A percentile compares a stretch with the other conserved stretches of the same genome.
phyloP scores from a whole-genome alignment of 352 stramenopile genomes.

The Pythium apleroticum region DNA sequence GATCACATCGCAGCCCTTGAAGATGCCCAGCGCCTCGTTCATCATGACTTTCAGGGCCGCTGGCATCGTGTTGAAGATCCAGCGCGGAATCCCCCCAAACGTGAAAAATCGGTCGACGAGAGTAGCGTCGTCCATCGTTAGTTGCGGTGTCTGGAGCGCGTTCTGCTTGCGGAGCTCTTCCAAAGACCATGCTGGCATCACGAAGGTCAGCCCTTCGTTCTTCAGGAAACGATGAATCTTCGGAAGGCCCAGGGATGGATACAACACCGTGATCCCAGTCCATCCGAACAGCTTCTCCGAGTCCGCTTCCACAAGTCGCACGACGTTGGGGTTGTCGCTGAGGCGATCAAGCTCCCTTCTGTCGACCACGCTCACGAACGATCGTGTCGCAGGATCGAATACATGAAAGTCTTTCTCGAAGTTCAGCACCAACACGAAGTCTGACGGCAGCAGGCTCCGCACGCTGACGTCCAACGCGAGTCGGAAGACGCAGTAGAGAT shows the following conservation, averaged over 20 bases:
- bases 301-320: neutral
- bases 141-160: neutral
- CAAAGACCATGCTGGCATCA: neutral
- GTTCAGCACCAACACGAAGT: neutral
- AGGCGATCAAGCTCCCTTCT: neutral
- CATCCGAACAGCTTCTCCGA: neutral
- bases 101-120: neutral
- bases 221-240: slow-evolving; percentile 92
- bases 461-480: neutral
- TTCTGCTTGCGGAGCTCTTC: neutral
- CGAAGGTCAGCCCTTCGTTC: slow-evolving; percentile 56
- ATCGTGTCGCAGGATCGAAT: neutral
- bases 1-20: neutral
- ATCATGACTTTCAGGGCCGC: neutral
- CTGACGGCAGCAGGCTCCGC: neutral
- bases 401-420: neutral
- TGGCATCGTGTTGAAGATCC: neutral
- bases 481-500: neutral
- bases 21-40: neutral
- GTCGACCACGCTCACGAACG: neutral
- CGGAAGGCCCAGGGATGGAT: neutral
- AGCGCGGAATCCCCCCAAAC: neutral
- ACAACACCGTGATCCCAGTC: neutral
- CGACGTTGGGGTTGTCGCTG: neutral
- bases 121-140: neutral